Conservation (phyloP, 345 rosid species). For the Syzygium aromaticum region DNA sequence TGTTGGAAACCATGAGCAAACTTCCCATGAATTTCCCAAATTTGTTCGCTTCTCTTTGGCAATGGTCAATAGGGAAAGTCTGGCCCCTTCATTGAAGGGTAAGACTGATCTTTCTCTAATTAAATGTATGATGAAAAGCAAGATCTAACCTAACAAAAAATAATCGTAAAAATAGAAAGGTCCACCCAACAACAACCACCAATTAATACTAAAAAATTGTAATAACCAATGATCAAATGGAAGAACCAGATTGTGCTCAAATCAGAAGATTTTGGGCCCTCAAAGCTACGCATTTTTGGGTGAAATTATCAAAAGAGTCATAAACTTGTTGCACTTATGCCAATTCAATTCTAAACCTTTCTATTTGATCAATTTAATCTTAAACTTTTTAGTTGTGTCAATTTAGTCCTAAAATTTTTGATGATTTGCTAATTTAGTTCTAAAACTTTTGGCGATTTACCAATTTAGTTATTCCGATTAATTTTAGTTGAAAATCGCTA, state of each 20-base stretch:
- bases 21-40: background rate
- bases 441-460: background rate
- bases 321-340: accelerated
- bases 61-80: background rate
- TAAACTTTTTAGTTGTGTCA: accelerated
- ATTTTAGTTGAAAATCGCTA: accelerated
- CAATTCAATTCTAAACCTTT: accelerated
- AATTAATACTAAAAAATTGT: background rate
- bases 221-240: background rate
- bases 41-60: background rate
- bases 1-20: background rate
- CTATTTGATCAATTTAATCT: accelerated
- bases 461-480: background rate
- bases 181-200: background rate
- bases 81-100: background rate
- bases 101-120: background rate
- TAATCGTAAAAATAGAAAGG: background rate
- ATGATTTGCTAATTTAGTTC: background rate
- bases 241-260: background rate
- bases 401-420: accelerated
- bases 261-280: background rate
- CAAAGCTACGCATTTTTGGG: background rate
- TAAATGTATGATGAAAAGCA: background rate
- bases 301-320: accelerated
- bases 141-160: background rate